A percentile compares a stretch with the other conserved stretches of the same genome.
These are phyloP conservation scores for Lachancea dasiensis DNA, from an alignment of 805 yeast genomes.

Conservation along the genomic window DNA sequence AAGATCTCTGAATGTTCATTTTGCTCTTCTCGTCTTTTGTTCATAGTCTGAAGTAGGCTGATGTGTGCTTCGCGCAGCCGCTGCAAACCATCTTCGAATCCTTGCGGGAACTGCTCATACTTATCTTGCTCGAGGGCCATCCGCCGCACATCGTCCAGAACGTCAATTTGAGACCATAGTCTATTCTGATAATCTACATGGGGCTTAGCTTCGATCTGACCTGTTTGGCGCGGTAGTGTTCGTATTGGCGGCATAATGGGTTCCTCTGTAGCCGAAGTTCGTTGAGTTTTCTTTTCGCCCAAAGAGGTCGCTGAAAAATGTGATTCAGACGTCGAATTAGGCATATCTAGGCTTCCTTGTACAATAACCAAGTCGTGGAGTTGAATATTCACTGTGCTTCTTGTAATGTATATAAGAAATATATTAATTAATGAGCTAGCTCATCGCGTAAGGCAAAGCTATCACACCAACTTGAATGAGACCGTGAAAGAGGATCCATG, in stretches of 20 bases:
- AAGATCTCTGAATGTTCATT: constrained; percentile 14
- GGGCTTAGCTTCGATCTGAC: constrained; percentile 36
- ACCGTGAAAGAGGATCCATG: constrained; percentile 4
- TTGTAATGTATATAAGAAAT: background rate
- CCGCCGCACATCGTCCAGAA: constrained; percentile 68
- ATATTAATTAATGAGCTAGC: background rate
- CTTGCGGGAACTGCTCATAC: constrained; percentile 38
- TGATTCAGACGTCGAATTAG: constrained; percentile 5
- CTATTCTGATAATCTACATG: constrained; percentile 63
- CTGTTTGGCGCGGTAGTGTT: constrained; percentile 9
- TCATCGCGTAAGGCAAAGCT: no score
- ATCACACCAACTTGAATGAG: background rate
- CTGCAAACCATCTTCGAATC: constrained; percentile 34
- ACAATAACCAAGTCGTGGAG: no score
- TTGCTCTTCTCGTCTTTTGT: constrained; percentile 15
- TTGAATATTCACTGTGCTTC: no score
- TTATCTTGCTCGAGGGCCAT: constrained; percentile 47
- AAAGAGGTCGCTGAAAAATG: constrained; percentile 2
- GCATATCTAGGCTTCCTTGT: background rate
- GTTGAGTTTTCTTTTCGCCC: background rate
- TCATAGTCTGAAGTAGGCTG: constrained; percentile 34
- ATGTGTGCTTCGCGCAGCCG: constrained; percentile 53
- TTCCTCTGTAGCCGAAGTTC: background rate
- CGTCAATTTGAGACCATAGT: constrained; percentile 83
- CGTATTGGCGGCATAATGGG: constrained; percentile 4